Conservation (phyloP, 1,139 yeast species). For the Saccharomyces pastorianus region DNA sequence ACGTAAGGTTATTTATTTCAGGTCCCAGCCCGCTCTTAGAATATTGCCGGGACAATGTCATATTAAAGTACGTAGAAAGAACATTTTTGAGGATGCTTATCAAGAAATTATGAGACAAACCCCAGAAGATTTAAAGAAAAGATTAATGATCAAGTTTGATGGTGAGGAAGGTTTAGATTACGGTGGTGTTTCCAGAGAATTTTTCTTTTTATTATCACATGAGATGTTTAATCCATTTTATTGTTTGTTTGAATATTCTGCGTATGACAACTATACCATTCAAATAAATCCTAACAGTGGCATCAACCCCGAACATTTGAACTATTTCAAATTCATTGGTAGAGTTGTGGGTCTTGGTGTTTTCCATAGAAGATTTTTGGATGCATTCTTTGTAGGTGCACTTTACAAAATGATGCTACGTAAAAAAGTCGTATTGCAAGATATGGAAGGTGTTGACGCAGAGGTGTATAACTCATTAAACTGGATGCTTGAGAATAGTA, state of each 20-base stretch:
- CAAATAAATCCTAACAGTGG: conserved; percentile 98
- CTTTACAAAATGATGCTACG: conserved; percentile 95
- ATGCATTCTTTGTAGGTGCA: conserved; percentile 97
- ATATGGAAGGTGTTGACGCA: conserved; percentile 98
- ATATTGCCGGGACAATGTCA: conserved; percentile 98
- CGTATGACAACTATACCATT: conserved; percentile 94
- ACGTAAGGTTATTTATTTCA: conserved; percentile 91
- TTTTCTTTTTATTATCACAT: conserved; percentile 89
- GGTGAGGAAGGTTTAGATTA: conserved; percentile 99
- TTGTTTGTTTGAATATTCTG: conserved; percentile 92
- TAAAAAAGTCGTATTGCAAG: conserved; percentile 89
- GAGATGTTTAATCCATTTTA: conserved; percentile 98
- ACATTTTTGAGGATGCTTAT: conserved; percentile 92
- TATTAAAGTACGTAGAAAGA: conserved; percentile 93
- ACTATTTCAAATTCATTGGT: conserved; percentile 95
- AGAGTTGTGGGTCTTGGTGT: conserved; percentile 97
- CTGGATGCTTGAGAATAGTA: conserved; percentile 93
- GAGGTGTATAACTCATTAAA: conserved; percentile 90
- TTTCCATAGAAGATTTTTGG: conserved; percentile 94
- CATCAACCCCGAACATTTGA: conserved; percentile 94
- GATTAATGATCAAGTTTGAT: conserved; percentile 95
- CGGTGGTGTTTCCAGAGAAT: conserved; percentile 98
- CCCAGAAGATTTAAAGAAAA: conserved; percentile 93
- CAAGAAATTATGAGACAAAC: conserved; percentile 98
- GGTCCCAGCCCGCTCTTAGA: conserved; percentile 96